Percentiles rank a stretch among this genome's conserved stretches.
These are phyloP conservation scores for Nicotiana attenuata DNA, from an alignment of 257 asterid genomes.

Conservation along the genomic window DNA sequence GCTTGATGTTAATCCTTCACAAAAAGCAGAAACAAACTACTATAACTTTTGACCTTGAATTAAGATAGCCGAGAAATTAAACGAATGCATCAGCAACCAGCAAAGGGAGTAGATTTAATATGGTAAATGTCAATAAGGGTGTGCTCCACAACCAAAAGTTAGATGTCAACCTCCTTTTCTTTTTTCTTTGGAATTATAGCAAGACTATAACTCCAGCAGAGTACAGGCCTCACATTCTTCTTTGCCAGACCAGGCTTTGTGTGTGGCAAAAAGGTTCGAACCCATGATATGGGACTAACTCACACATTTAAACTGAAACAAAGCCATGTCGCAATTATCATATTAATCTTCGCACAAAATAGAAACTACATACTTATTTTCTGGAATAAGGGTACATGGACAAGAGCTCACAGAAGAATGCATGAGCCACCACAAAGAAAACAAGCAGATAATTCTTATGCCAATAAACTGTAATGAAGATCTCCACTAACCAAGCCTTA, in stretches of 20 bases:
- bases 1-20: neutral
- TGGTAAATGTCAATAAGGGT: too few relatives aligned
- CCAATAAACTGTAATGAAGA: neutral
- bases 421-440: too few relatives aligned
- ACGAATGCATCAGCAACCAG: neutral
- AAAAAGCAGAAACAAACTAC: neutral
- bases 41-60: neutral
- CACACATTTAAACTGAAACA: neutral
- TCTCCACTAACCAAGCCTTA: neutral
- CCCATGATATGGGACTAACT: neutral
- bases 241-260: neutral
- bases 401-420: neutral
- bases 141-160: too few relatives aligned
- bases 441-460: neutral
- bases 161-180: too few relatives aligned
- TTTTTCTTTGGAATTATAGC: too few relatives aligned
- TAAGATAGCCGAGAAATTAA: too few relatives aligned
- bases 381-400: neutral
- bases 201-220: too few relatives aligned
- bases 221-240: too few relatives aligned
- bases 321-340: neutral
- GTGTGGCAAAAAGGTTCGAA: neutral
- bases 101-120: too few relatives aligned
- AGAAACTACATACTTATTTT: neutral
- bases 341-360: neutral